A percentile compares a stretch with the other conserved stretches of the same genome.
Evolutionary conservation across 225 moss, liverwort and hornwort genomes (phyloP).

Genomic region (Marchantia polymorpha): DNA sequence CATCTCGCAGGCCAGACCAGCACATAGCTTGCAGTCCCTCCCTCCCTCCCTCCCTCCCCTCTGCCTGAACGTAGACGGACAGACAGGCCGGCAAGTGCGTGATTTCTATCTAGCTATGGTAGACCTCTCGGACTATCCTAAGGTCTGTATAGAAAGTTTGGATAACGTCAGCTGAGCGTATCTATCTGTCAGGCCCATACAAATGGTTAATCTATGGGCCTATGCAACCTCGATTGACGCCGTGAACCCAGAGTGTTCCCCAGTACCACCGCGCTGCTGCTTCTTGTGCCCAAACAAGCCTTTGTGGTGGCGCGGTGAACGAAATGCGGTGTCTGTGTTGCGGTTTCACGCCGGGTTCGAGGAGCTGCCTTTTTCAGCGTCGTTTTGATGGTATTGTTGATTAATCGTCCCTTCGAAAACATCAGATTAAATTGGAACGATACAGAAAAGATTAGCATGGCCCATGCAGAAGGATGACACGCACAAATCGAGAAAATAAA

Average conservation of each 20-base stretch:
- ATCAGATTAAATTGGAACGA: slow-evolving; percentile 73
- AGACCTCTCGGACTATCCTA: not conserved
- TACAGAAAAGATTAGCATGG: slow-evolving; percentile 71
- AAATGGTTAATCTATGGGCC: too few species aligned
- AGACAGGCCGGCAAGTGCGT: not conserved
- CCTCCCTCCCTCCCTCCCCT: not conserved
- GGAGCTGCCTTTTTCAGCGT: too few species aligned
- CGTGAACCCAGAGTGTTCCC: too few species aligned
- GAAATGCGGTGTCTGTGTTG: too few species aligned
- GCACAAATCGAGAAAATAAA: slow-evolving; percentile 60
- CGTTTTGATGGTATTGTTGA: too few species aligned
- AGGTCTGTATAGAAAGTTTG: not conserved
- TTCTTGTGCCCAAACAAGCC: too few species aligned
- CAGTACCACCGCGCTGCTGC: too few species aligned
- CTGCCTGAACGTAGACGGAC: not conserved
- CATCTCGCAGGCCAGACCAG: too few species aligned
- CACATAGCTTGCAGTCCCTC: not conserved
- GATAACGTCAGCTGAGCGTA: not conserved
- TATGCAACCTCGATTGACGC: too few species aligned
- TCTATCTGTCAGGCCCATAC: not conserved
- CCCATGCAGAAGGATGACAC: slow-evolving; percentile 64
- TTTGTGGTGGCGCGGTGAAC: too few species aligned
- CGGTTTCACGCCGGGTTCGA: too few species aligned
- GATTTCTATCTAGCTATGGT: not conserved
- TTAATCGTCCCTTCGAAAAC: slow-evolving; percentile 48